Evolutionary conservation across 2,329 filamentous ascomycete species (phyloP).

Genomic region (Stachybotrys elegans): DNA sequence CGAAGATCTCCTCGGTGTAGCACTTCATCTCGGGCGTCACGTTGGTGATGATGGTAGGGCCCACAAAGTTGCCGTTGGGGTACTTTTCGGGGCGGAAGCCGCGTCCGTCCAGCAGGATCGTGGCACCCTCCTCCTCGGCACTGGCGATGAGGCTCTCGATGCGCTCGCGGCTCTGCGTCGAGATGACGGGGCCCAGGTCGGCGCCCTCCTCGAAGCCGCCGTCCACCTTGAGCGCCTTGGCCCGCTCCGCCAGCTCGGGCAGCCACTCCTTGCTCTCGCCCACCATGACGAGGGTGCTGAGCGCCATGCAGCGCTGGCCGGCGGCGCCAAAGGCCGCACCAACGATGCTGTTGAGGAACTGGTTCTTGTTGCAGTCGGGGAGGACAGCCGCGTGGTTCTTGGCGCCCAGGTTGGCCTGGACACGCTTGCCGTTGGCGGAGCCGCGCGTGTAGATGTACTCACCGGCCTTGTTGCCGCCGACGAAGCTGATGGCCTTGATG

Average conservation of each 20-base stretch:
- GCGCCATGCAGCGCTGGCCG: slow-evolving; percentile 81
- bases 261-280: slow-evolving; percentile 84
- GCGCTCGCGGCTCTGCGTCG: slow-evolving; percentile 69
- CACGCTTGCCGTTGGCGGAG: slow-evolving; percentile 80
- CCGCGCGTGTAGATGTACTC: slow-evolving; percentile 80
- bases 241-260: slow-evolving; percentile 69
- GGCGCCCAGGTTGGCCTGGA: slow-evolving; percentile 81
- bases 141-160: slow-evolving; percentile 72
- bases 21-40: slow-evolving; percentile 78
- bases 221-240: slow-evolving; percentile 67
- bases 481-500: slow-evolving; percentile 84
- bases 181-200: slow-evolving; percentile 79
- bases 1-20: slow-evolving; percentile 83
- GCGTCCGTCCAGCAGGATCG: slow-evolving; percentile 75
- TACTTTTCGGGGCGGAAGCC: slow-evolving; percentile 72
- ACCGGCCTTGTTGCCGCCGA: slow-evolving; percentile 81
- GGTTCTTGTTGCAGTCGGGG: slow-evolving; percentile 86
- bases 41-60: slow-evolving; percentile 76
- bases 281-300: slow-evolving; percentile 78
- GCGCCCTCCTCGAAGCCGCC: slow-evolving; percentile 77
- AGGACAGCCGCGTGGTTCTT: slow-evolving; percentile 86
- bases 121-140: slow-evolving; percentile 76
- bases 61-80: slow-evolving; percentile 81
- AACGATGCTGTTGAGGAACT: slow-evolving; percentile 77
- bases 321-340: slow-evolving; percentile 82